A percentile compares a stretch with the other conserved stretches of the same genome.
These are phyloP conservation scores for Diutina siamensis DNA, from an alignment of 1,139 yeast species.

Conservation along the genomic window DNA sequence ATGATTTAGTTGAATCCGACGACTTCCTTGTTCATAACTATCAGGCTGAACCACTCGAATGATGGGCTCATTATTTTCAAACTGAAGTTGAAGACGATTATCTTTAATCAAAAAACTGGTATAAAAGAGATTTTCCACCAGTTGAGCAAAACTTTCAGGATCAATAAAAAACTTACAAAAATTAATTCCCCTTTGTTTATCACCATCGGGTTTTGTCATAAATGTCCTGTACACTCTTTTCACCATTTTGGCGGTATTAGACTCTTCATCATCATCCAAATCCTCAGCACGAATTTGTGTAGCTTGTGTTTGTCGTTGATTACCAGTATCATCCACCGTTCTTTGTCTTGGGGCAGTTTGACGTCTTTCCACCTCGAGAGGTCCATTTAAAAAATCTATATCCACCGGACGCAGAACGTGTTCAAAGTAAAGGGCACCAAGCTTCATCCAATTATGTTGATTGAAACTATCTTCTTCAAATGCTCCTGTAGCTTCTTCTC, in stretches of 20 bases:
- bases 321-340: conserved; percentile 31
- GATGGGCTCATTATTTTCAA: conserved; percentile 33
- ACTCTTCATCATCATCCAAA: conserved; percentile 34
- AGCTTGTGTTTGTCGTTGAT: conserved; percentile 37
- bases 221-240: conserved; percentile 32
- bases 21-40: conserved; percentile 8
- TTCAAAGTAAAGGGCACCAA: conserved; percentile 44
- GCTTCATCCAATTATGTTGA: conserved; percentile 42
- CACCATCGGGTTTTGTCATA: conserved; percentile 18
- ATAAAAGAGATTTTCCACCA: conserved; percentile 76
- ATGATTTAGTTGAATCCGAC: conserved; percentile 26
- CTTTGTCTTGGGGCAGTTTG: conserved; percentile 24
- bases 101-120: conserved; percentile 72
- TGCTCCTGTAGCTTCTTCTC: conserved; percentile 10
- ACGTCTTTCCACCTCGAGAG: conserved; percentile 52
- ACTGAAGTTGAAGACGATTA: conserved; percentile 46
- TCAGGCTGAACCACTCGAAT: conserved; percentile 10
- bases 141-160: conserved; percentile 65
- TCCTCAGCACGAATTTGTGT: conserved; percentile 39
- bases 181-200: conserved; percentile 29
- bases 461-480: conserved; percentile 18
- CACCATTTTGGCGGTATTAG: conserved; percentile 53
- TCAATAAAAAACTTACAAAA: conserved; percentile 59
- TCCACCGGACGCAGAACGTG: conserved; percentile 38
- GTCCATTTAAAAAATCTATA: conserved; percentile 59